phyloP scores from a whole-genome alignment of 1,139 yeast species.

The Yamadazyma aaseri region DNA sequence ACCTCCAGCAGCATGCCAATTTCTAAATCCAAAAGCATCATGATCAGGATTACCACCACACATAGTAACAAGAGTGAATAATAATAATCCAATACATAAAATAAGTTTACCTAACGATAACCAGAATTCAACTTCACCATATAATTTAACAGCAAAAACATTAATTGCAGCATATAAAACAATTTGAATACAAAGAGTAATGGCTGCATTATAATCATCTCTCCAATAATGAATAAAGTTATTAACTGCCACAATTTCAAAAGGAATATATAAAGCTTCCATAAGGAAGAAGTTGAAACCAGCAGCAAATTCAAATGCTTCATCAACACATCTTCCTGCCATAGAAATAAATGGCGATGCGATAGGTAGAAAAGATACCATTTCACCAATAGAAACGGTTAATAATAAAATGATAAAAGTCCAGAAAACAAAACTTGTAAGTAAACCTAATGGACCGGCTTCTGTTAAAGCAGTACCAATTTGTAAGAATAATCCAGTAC shows the following conservation, averaged over 20 bases:
- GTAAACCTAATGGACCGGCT: conserved; percentile 50
- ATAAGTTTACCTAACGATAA: conserved; percentile 70
- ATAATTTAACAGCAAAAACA: conserved; percentile 66
- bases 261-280: conserved; percentile 75
- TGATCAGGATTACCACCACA: conserved; percentile 76
- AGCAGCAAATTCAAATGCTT: conserved; percentile 73
- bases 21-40: conserved; percentile 66
- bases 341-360: conserved; percentile 59
- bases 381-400: conserved; percentile 75
- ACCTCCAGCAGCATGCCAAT: conserved; percentile 53
- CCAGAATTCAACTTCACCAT: conserved; percentile 85
- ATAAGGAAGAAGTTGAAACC: conserved; percentile 81
- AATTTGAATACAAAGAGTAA: conserved; percentile 61
- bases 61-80: conserved; percentile 78
- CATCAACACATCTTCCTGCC: conserved; percentile 59
- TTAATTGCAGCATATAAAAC: conserved; percentile 62
- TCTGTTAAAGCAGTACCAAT: conserved; percentile 42
- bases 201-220: conserved; percentile 68
- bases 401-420: conserved; percentile 53
- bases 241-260: conserved; percentile 78
- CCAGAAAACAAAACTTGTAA: conserved; percentile 44
- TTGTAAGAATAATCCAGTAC: conserved; percentile 50
- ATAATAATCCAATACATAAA: conserved; percentile 66
- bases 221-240: conserved; percentile 79
- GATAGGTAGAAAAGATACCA: conserved; percentile 78